Conservation (phyloP, 495 filamentous ascomycete species). For the Choiromyces venosus region DNA sequence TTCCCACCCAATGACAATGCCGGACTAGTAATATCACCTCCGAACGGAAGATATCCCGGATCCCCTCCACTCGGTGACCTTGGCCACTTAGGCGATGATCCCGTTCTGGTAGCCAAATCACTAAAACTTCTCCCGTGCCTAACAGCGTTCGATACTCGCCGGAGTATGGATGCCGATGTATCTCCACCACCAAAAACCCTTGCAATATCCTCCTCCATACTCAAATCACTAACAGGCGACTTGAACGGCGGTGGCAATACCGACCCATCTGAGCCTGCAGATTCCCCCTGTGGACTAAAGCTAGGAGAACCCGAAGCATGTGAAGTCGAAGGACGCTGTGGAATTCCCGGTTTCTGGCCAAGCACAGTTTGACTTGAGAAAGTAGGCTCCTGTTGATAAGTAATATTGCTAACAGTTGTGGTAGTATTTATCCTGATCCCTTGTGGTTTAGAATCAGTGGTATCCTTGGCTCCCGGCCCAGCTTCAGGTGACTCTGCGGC, state of each 20-base stretch:
- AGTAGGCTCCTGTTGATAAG: conserved; percentile 24
- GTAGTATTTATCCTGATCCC: conserved; percentile 34
- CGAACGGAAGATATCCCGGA: conserved; percentile 41
- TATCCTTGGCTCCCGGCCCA: conserved; percentile 13
- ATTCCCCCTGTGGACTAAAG: background rate
- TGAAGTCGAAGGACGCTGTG: conserved; percentile 31
- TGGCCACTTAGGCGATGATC: conserved; percentile 54
- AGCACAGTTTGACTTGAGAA: conserved; percentile 21
- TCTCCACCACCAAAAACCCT: conserved; percentile 70
- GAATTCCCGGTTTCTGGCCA: background rate
- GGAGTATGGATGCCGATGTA: conserved; percentile 66
- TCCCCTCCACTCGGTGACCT: conserved; percentile 69
- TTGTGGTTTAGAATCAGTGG: conserved; percentile 22
- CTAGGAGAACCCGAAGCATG: conserved; percentile 31
- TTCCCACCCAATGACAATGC: conserved; percentile 56
- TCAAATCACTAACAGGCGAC: conserved; percentile 63
- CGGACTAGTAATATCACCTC: conserved; percentile 68
- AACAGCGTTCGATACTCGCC: conserved; percentile 84
- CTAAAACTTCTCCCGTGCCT: conserved; percentile 91
- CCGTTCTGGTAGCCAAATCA: conserved; percentile 45
- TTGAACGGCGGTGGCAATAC: conserved; percentile 34
- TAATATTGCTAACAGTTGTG: conserved; percentile 28
- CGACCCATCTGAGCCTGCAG: conserved; percentile 5
- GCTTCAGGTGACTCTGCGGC: conserved; percentile 35
- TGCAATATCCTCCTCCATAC: conserved; percentile 85